Base-by-base conservation (phyloP, 352 stramenopile genomes). In the Pythium rishiriense region DNA sequence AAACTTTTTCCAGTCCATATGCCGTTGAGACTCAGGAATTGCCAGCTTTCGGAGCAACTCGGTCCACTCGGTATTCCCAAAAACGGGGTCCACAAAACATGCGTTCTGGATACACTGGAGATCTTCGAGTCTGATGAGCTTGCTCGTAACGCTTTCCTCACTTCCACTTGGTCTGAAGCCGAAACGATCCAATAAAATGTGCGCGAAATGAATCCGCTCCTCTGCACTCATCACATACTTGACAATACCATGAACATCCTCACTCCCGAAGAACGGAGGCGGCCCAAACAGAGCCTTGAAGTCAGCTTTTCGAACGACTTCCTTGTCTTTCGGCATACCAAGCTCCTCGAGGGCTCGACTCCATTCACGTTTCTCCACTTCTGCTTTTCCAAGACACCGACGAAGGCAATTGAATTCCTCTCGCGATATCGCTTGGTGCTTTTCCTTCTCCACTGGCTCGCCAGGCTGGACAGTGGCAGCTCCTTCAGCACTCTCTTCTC, bases 221-320 rank as follows among this genome's bases (percentile, higher is more conserved):
- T 85, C 76, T 5, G 66, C 59, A 25, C 57, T 64, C 76, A 85
- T 78, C 12, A 85, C 70, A 28, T 73, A 68, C 45, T 60, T 72
- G 10, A 83, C 72, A 19, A 85, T 73, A 4, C 55, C 70, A 15
- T 83, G 58, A 8, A 85, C 69, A 33, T 64, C 64, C 31, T 68
- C 28, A 52, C 62, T 83, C 2, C 79, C 79, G 48, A 88, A 88
- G 53, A 81, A 88, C 24, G 79, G 79, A 15, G 77, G 65, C 7
- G 76, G 75, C 0, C 79, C 79, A 58, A 88, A 88, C 1, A 88
- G 65, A 6, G 70, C 75, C 42, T 85, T 82, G 68, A 88, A 88
- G 43, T 84, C 68, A 7, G 57, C 68, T 52, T 69, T 64, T 5
- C 46, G 19, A 2, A 84, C 79, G 19, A 46, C 3, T 1, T 54